Evolutionary conservation across 352 stramenopile species (phyloP), one percentile per base, ranked within the genome.

Genomic region (Salisapilia sapeloensis): DNA sequence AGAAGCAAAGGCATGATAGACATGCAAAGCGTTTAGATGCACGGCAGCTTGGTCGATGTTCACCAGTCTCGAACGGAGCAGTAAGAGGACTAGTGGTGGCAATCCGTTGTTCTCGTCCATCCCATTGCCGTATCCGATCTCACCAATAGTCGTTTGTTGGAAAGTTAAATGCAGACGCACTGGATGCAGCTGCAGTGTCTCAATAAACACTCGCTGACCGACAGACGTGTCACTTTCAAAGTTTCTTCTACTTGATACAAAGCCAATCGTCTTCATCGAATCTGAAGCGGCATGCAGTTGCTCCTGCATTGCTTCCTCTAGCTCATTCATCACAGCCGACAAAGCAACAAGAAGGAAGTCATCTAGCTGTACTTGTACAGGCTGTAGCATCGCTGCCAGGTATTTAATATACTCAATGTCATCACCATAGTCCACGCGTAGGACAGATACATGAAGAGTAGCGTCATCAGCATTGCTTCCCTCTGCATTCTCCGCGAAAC

Each of bases 381-480:
- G 75, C 28, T 84, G 75, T 36, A 90, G 46, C 63, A 90, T 83
- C 1, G 62, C 60, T 1, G 75, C 85, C 11, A 90, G 56, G 28
- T 90, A 90, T 39, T 87, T 85, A 40, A 89, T 76, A 30, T 87
- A 92, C 40, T 92, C 74, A 23, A 90, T 75, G 20, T 81, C 72
- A 10, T 77, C 64, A 9, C 75, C 70, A 22, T 87, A 87, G 35
- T 60, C 67, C 0, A 89, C 45, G n/a, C 70, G 57, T 11, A 89
- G 51, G 6, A 85, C 40, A 4, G 76, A 92, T 6, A 87, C 20
- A 33, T 92, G 76, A 7, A 92, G 62, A 16, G 87, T 86, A 6
- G 58, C 60, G 4, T 46, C 42, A 5, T 52, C 41, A 4, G 27
- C 19, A 4, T 50, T 39, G 0, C 54, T 37, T 2, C 10, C 18